A percentile compares a stretch with the other conserved stretches of the same genome.
Evolutionary conservation across 225 moss, liverwort and hornwort species (phyloP).

Genomic region (Marchantia polymorpha): DNA sequence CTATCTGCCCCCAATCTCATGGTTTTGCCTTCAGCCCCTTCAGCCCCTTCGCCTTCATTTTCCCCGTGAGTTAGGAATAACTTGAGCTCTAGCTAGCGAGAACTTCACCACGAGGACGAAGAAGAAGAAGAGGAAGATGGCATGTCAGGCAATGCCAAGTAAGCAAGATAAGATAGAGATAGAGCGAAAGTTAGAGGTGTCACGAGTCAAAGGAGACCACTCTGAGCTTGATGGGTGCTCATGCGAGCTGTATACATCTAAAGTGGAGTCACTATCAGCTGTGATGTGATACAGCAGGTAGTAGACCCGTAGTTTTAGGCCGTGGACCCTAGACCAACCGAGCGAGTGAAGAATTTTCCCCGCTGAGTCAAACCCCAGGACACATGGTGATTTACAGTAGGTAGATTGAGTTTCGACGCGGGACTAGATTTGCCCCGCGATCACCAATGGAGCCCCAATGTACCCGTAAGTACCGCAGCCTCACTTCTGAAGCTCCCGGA

Average conservation of each 20-base stretch:
- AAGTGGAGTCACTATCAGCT: neutral
- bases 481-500: neutral
- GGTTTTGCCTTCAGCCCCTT: neutral
- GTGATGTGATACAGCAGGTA: neutral
- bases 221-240: no score
- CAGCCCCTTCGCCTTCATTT: neutral
- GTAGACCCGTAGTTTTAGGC: neutral
- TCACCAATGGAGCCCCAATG: neutral
- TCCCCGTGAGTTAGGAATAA: neutral
- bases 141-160: neutral
- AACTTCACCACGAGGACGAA: neutral
- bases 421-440: neutral
- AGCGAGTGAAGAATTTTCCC: neutral
- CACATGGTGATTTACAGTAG: neutral
- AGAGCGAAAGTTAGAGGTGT: no score
- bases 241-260: neutral
- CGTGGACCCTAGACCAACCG: slow-evolving; percentile 4
- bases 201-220: neutral
- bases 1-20: neutral
- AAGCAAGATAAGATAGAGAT: no score
- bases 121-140: neutral
- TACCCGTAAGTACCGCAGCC: neutral
- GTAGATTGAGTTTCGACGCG: neutral
- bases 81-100: neutral
- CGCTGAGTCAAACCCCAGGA: neutral